Base-by-base conservation (phyloP, 2,329 filamentous ascomycete genomes). In the Colletotrichum salicis region DNA sequence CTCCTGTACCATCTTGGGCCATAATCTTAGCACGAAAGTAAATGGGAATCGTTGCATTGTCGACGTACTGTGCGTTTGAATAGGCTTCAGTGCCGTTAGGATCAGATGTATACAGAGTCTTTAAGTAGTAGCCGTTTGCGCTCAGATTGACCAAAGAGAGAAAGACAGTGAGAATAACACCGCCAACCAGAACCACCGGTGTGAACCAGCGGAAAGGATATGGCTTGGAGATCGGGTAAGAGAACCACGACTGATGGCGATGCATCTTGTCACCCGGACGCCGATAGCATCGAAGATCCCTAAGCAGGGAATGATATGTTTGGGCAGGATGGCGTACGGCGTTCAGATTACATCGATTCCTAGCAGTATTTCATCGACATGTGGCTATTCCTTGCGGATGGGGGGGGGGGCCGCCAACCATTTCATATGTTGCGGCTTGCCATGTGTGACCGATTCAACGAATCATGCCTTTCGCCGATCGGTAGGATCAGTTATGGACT, bases 11-110 rank as follows among this genome's bases (percentile, higher is more conserved):
- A 48, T 48, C 41, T 48, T 7, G 19, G 1, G n/a, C 0, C 41
- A 41, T 5, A 48, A 10, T n/a, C 3, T 48, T n/a, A 48, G 41
- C 19, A 11, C 1, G 19, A 11, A 4, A n/a, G 4, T 48, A 0
- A 10, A 0, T 48, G 3, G 41, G 2, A n/a, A n/a, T 4, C 8
- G 19, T 48, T 4, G 7, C 0, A 10, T 11, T 1, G 19, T 11
- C 19, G 19, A 48, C 41, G 1, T 48, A 48, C 41, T 48, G 8
- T n/a, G 41, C 41, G 8, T 48, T 48, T 22, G 41, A n/a, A 48
- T 4, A 1, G 4, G 41, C 41, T 48, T 48, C 41, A 2, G 41
- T 48, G 41, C 19, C 41, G n/a, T 48, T 48, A 12, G 41, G 41
- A 5, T 48, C 41, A 10, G 41, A 48, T 10, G 41, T 48, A 11